Percentiles rank a stretch among this genome's conserved stretches.
phyloP scores from a whole-genome alignment of 805 yeast genomes.

The Yamadazyma sp. region DNA sequence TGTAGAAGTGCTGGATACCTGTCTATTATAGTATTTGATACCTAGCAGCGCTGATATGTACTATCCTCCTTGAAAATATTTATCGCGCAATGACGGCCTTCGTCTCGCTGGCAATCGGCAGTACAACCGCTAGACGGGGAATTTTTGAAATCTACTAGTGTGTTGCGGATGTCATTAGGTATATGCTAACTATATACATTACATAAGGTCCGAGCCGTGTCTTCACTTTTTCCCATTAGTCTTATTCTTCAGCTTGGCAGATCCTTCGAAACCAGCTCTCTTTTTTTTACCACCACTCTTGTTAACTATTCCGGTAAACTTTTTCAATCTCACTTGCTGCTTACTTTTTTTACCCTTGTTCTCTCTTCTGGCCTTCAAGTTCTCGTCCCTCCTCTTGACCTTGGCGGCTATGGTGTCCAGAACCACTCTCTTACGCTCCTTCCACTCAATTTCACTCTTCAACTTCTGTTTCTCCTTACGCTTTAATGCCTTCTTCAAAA shows the following conservation, averaged over 20 bases:
- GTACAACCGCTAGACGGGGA: too few relatives aligned
- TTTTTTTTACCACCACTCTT: conserved; percentile 32
- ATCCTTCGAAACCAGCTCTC: conserved; percentile 94
- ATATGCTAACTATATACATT: conserved; percentile 4
- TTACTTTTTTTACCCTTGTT: conserved; percentile 80
- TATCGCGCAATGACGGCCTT: too few relatives aligned
- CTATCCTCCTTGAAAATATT: too few relatives aligned
- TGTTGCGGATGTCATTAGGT: neutral
- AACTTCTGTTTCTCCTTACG: conserved; percentile 80
- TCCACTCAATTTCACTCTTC: conserved; percentile 90
- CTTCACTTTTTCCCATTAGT: conserved; percentile 16
- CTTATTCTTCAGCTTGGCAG: conserved; percentile 42
- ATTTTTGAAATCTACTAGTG: too few relatives aligned
- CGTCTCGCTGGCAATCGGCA: too few relatives aligned
- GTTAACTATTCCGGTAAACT: conserved; percentile 56
- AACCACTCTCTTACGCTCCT: conserved; percentile 80
- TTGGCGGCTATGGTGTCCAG: conserved; percentile 71
- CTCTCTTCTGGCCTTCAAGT: conserved; percentile 79
- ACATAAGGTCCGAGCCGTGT: neutral
- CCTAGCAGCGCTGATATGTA: too few relatives aligned
- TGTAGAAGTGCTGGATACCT: too few relatives aligned
- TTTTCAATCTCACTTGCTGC: conserved; percentile 67
- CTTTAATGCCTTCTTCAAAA: conserved; percentile 82
- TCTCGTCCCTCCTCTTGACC: conserved; percentile 88
- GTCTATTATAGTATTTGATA: too few relatives aligned